Evolutionary conservation across 2,329 filamentous ascomycete genomes (phyloP).

Genomic region (Colletotrichum sansevieriae): DNA sequence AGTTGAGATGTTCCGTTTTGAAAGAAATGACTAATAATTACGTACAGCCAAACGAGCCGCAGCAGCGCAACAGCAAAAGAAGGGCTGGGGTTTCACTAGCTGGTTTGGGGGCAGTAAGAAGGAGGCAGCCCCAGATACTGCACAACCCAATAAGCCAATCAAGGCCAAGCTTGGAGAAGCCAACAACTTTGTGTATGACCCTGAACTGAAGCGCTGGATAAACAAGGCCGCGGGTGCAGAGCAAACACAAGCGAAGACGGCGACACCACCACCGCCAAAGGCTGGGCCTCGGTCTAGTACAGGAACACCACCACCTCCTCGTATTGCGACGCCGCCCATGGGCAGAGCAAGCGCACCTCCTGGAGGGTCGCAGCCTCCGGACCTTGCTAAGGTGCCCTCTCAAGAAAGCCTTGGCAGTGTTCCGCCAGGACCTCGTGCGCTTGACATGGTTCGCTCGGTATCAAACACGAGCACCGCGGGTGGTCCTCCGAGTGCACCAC

Average conservation of each 20-base stretch:
- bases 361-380: constrained; percentile 41
- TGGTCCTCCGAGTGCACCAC: constrained; percentile 63
- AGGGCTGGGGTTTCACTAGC: constrained; percentile 84
- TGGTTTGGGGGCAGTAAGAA: constrained; percentile 84
- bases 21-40: constrained; percentile 39
- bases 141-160: constrained; percentile 73
- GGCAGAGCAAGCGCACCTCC: constrained; percentile 47
- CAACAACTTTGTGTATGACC: constrained; percentile 93
- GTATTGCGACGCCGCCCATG: constrained; percentile 47
- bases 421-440: constrained; percentile 43
- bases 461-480: constrained; percentile 59
- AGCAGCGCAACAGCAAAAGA: constrained; percentile 64
- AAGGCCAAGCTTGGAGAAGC: constrained; percentile 94
- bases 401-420: constrained; percentile 52
- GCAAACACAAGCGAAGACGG: constrained; percentile 68
- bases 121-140: constrained; percentile 59
- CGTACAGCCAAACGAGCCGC: constrained; percentile 71
- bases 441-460: constrained; percentile 59
- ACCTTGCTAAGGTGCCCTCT: constrained; percentile 47
- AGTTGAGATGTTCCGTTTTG: constrained; percentile 47
- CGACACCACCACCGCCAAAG: constrained; percentile 84
- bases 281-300: constrained; percentile 66
- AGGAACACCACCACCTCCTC: constrained; percentile 66
- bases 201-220: constrained; percentile 97
- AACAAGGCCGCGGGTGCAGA: constrained; percentile 90